Evolutionary conservation across 495 filamentous ascomycete species (phyloP).

Genomic region (Hypoxylon intermedium): DNA sequence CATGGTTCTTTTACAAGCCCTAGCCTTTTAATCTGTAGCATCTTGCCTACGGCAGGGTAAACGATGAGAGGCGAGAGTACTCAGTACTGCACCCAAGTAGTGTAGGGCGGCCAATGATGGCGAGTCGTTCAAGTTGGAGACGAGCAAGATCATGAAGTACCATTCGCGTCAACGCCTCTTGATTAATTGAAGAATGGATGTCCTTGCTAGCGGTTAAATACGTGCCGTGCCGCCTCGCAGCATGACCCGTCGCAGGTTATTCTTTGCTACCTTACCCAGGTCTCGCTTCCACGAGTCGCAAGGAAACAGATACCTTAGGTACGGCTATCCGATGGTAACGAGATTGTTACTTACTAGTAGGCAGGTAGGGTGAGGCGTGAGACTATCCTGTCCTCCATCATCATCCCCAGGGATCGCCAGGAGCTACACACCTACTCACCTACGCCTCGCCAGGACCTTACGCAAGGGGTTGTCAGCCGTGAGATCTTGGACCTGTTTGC

Average conservation of each 20-base stretch:
- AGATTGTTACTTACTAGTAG: background rate
- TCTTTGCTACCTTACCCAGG: background rate
- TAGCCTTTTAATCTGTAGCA: conserved; percentile 12
- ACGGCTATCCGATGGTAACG: background rate
- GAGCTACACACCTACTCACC: conserved; percentile 28
- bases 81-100: too few species aligned
- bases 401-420: conserved; percentile 17
- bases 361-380: conserved; percentile 16
- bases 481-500: conserved; percentile 21
- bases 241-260: background rate
- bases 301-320: background rate
- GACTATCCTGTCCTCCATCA: conserved; percentile 13
- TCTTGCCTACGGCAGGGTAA: conserved; percentile 27
- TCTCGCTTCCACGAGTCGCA: background rate
- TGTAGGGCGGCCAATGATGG: conserved; percentile 37
- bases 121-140: conserved; percentile 2
- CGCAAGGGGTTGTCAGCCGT: conserved; percentile 29
- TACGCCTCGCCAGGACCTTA: conserved; percentile 12
- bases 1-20: conserved; percentile 28
- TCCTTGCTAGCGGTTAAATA: conserved; percentile 33
- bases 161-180: conserved; percentile 16
- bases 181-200: conserved; percentile 6
- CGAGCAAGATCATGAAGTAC: conserved; percentile 15
- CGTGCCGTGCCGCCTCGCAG: background rate
- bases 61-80: conserved; percentile 11